Conservation (phyloP, 2,329 filamentous ascomycete genomes). For the Penicillium sp. region DNA sequence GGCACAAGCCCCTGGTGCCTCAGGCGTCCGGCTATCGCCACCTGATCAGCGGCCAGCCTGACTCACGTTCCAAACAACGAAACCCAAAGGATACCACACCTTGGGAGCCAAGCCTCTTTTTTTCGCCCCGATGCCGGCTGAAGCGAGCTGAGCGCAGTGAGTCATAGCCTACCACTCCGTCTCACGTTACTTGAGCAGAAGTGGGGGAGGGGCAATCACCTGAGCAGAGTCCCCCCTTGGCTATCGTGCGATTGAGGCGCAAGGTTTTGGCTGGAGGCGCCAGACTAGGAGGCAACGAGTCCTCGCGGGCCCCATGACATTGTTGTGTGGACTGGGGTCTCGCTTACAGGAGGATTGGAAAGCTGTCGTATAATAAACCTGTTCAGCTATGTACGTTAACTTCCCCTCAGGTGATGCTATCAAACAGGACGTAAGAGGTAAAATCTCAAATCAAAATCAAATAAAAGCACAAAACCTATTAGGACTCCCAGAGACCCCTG, state of each 20-base stretch:
- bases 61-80: not conserved
- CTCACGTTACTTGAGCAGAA: not conserved
- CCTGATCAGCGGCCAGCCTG: not conserved
- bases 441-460: constrained; percentile 1
- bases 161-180: not conserved
- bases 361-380: not conserved
- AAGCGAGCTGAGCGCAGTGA: not conserved
- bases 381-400: constrained; percentile 5
- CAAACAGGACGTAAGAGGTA: not conserved
- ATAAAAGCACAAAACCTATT: constrained; percentile 5
- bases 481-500: constrained; percentile 8
- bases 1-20: not conserved
- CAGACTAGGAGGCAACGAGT: not conserved
- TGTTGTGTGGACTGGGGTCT: not conserved
- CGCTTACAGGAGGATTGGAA: not conserved
- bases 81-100: not conserved
- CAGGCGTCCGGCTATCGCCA: constrained; percentile 1
- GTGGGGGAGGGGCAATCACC: constrained; percentile 12
- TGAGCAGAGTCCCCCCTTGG: not conserved
- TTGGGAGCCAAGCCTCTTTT: not conserved
- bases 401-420: not conserved
- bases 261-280: not conserved
- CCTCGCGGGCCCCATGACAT: not conserved
- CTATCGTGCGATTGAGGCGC: not conserved
- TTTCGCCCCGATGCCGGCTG: not conserved